Evolutionary conservation across 192 early-diverging fungal species (phyloP), one percentile per base, ranked within the genome.

Genomic region (Spizellomyces punctatus): DNA sequence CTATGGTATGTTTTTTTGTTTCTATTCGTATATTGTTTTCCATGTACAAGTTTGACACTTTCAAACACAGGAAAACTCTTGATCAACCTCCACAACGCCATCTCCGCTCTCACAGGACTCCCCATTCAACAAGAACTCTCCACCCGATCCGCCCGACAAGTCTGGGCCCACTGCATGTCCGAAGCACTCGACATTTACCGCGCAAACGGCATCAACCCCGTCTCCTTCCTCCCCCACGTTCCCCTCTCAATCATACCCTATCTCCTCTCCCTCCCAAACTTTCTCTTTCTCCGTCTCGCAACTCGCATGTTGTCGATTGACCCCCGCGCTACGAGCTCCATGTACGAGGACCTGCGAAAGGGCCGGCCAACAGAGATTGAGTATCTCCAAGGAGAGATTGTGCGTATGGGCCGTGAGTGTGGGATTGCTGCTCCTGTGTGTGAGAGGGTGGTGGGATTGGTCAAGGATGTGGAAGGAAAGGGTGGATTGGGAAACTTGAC

Each of bases 71-170:
- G 80, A 6, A 83, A 81, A 57, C 67, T 83, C 14, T 43, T 81
- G n/a, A 17, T 82, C 43, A 81, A 83, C 72, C 63, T 83, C 9
- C 81, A 83, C 70, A 83, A 83, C 66, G 75, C 82, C 46, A 58
- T 82, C 21, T 74, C 54, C 5, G 82, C 82, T 19, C 73, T 83
- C 21, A 75, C 77, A 2, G 79, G 71, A 50, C 46, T 78, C 8
- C 73, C 79, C 4, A 44, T 80, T 41, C 48, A 66, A 21, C 50
- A 74, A 45, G 82, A 83, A 55, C 72, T 83, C 47, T 52, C 70
- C 19, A 55, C 57, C 49, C 41, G 12, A 6, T 47, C 66, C 27
- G 74, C 72, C 56, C 74, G 82, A 42, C 46, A 60, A 16, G 63
- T 82, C 22, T 71, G 76, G 46, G 72, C 66, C 14, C 19, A 44